A percentile compares a stretch with the other conserved stretches of the same genome.
phyloP scores from a whole-genome alignment of 495 filamentous ascomycete genomes.

The Apiosordaria backusii region DNA sequence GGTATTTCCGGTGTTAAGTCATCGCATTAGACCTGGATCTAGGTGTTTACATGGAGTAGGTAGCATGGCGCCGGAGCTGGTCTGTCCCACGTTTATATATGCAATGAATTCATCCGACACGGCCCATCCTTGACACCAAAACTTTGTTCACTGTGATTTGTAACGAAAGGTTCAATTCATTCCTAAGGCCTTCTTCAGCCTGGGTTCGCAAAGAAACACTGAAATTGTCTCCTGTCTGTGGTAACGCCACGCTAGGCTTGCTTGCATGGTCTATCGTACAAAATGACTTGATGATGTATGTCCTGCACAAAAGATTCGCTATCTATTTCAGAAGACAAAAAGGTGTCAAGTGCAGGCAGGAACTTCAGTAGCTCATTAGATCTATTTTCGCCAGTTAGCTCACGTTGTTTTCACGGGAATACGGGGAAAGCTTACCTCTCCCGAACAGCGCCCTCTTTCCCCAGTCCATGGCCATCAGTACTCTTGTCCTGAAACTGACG shows the following conservation, averaged over 20 bases:
- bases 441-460: constrained; percentile 92
- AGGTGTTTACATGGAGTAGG: background rate
- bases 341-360: background rate
- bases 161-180: background rate
- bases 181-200: background rate
- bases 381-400: constrained; percentile 43
- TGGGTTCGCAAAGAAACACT: background rate
- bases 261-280: background rate
- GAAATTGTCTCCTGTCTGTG: background rate
- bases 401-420: background rate
- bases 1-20: constrained; percentile 40
- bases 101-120: background rate
- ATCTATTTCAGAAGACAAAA: background rate
- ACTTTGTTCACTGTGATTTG: background rate
- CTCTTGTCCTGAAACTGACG: constrained; percentile 84
- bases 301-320: background rate
- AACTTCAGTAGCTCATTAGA: constrained; percentile 62
- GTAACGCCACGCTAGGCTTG: background rate
- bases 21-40: background rate
- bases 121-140: background rate
- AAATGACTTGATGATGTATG: background rate
- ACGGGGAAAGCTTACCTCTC: constrained; percentile 63
- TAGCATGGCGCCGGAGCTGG: background rate
- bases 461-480: constrained; percentile 98
- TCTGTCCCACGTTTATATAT: background rate